These are phyloP conservation scores for Mycena floridula DNA, from an alignment of 768 basidiomycete genomes.

Conservation along the genomic window DNA sequence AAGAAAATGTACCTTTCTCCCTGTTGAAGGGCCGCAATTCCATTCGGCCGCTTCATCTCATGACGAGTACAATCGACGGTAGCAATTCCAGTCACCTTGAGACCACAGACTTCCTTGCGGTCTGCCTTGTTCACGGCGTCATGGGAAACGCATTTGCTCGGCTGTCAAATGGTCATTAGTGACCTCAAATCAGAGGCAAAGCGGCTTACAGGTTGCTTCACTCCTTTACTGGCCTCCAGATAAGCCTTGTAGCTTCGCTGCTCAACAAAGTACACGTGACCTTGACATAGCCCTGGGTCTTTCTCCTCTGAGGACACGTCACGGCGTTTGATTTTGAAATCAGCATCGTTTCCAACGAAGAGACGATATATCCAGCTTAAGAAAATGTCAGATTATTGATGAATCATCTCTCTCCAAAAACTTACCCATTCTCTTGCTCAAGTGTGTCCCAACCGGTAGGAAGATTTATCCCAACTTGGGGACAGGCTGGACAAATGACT, in stretches of 20 bases:
- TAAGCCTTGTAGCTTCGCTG: conserved; percentile 17
- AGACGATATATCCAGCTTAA: conserved; percentile 21
- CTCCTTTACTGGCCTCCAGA: conserved; percentile 13
- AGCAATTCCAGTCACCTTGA: conserved; percentile 21
- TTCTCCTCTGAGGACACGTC: conserved; percentile 16
- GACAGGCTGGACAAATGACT: conserved; percentile 22
- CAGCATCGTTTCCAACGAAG: conserved; percentile 25
- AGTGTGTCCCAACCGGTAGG: conserved; percentile 13
- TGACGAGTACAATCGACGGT: conserved; percentile 23
- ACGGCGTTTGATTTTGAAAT: conserved; percentile 25
- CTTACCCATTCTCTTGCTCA: conserved; percentile 6
- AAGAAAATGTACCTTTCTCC: conserved; percentile 22
- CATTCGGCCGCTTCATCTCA: conserved; percentile 19
- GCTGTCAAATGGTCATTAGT: conserved; percentile 15
- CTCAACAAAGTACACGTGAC: conserved; percentile 23
- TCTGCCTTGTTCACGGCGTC: conserved; percentile 19
- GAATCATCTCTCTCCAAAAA: too few species aligned
- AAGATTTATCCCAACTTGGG: conserved; percentile 9
- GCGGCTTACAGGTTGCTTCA: conserved; percentile 16
- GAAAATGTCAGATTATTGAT: too few species aligned
- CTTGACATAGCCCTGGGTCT: conserved; percentile 22
- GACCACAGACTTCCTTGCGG: conserved; percentile 12
- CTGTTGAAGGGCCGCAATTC: conserved; percentile 22
- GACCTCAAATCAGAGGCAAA: background rate
- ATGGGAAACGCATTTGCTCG: conserved; percentile 2